phyloP scores from a whole-genome alignment of 148 eudicot genomes.

The Pharnaceum exiguum region DNA sequence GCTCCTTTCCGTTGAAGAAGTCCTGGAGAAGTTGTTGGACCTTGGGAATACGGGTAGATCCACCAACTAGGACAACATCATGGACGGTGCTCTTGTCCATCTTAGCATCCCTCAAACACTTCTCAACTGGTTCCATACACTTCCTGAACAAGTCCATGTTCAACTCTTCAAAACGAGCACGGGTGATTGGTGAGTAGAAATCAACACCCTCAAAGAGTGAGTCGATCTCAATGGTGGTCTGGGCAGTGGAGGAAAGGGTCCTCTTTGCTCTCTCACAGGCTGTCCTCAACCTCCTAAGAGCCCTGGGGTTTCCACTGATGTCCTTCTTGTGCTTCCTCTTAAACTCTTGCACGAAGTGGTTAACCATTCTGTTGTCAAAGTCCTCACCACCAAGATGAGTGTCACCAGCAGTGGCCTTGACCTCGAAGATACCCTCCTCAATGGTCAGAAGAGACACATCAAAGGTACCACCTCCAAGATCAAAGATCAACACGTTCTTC shows the following conservation, averaged over 20 bases:
- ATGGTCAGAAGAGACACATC: constrained; percentile 22
- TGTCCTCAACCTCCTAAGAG: constrained; percentile 9
- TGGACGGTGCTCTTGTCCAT: constrained; percentile 18
- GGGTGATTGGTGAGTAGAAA: constrained; percentile 14
- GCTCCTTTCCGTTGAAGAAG: constrained; percentile 15
- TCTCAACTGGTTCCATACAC: constrained; percentile 14
- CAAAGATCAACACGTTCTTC: constrained; percentile 11
- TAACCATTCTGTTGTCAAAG: constrained; percentile 10
- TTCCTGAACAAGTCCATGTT: constrained; percentile 13
- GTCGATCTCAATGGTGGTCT: constrained; percentile 6
- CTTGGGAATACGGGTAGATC: constrained; percentile 23
- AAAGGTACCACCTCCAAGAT: constrained; percentile 13
- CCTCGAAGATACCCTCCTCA: constrained; percentile 28
- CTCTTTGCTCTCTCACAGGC: constrained; percentile 3
- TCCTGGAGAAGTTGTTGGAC: constrained; percentile 11
- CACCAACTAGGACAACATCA: constrained; percentile 25
- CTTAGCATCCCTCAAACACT: constrained; percentile 16
- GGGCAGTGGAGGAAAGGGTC: constrained; percentile 4
- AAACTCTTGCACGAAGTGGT: constrained; percentile 9
- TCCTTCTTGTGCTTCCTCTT: constrained; percentile 15
- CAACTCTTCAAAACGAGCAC: constrained; percentile 15
- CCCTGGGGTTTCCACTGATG: constrained; percentile 6
- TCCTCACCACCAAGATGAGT: constrained; percentile 19
- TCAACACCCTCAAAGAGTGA: constrained; percentile 16
- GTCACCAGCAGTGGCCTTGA: constrained; percentile 23